Base-by-base conservation (phyloP, 371 early-diverging fungal species). In the Mucor plumbeus region DNA sequence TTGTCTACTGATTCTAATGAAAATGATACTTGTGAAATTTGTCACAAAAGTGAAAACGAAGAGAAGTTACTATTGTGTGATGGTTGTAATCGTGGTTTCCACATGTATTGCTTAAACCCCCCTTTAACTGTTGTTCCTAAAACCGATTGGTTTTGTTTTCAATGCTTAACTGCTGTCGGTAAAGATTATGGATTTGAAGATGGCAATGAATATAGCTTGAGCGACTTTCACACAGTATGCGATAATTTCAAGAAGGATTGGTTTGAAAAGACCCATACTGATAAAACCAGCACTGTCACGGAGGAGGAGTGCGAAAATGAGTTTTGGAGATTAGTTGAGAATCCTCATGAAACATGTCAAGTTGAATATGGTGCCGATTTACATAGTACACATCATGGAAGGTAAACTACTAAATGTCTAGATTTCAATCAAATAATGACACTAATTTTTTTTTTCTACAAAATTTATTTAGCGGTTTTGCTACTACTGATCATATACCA, bases 311-410 rank as follows among this genome's bases (percentile, higher is more conserved):
- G 92, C 31, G 98, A 98, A 77, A 74, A 83, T n/a, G 97, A 97
- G 78, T 98, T 97, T 73, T 98, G 99, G 99, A 78, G 94, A 38
- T 84, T 97, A 34, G 93, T 95, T 0, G 91, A 94, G 50, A 89
- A 90, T 36, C 90, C 95, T 2, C 91, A 91, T 61, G 94, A 96
- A 67, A 89, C 90, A 33, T 92, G 94, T 7, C 92, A 95, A 70
- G 97, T 98, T 0, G 97, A 97, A 77, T 97, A 98, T 69, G 99
- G 97, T 8, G 97, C 98, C 5, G 98, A 97, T 74, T 78, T 97
- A 59, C 96, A 95, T 70, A 91, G 96, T 14, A 90, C 94, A 7
- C 88, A 90, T 53, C 93, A 96, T 69, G 97, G 99, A 75, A 92
- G 92, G 92, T 91, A 73, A 43, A 43, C 11, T 50, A 39, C 26